Evolutionary conservation across 441 rosid species (phyloP).

Genomic region (Lepidium campestre): DNA sequence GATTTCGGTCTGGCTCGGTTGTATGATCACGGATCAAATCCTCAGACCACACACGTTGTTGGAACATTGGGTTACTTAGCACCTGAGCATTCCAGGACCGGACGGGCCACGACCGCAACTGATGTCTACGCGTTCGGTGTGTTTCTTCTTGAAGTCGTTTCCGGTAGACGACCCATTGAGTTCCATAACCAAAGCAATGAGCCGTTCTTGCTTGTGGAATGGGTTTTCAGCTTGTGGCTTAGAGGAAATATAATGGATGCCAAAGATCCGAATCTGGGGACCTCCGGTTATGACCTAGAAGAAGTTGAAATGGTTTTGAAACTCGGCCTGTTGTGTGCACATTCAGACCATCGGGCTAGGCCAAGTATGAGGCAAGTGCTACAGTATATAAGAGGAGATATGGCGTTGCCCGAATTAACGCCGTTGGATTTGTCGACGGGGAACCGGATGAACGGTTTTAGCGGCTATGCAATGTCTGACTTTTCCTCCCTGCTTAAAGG

Average conservation of each 20-base stretch:
- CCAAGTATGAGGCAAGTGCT: conserved; percentile 67
- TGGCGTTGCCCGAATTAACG: conserved; percentile 37
- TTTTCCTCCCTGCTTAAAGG: conserved; percentile 19
- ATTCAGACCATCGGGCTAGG: conserved; percentile 35
- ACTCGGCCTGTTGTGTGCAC: conserved; percentile 71
- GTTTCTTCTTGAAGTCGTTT: conserved; percentile 60
- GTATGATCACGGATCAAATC: conserved; percentile 72
- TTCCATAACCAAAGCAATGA: conserved; percentile 30
- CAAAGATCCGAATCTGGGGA: conserved; percentile 42
- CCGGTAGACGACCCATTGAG: conserved; percentile 78
- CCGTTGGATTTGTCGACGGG: conserved; percentile 21
- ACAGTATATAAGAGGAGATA: conserved; percentile 54
- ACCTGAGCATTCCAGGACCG: conserved; percentile 73
- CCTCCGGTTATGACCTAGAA: conserved; percentile 11
- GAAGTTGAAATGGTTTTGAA: conserved; percentile 48
- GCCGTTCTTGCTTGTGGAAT: conserved; percentile 63
- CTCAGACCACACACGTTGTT: conserved; percentile 70
- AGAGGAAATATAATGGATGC: conserved; percentile 40
- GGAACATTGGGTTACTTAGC: conserved; percentile 89
- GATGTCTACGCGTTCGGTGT: conserved; percentile 89
- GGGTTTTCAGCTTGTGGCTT: conserved; percentile 49
- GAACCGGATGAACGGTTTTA: conserved; percentile 36
- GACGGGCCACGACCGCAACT: conserved; percentile 59
- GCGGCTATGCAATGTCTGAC: conserved; percentile 20
- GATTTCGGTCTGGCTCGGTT: conserved; percentile 85